Conservation (phyloP, 331 rosid species). For the Malus hybrid region DNA sequence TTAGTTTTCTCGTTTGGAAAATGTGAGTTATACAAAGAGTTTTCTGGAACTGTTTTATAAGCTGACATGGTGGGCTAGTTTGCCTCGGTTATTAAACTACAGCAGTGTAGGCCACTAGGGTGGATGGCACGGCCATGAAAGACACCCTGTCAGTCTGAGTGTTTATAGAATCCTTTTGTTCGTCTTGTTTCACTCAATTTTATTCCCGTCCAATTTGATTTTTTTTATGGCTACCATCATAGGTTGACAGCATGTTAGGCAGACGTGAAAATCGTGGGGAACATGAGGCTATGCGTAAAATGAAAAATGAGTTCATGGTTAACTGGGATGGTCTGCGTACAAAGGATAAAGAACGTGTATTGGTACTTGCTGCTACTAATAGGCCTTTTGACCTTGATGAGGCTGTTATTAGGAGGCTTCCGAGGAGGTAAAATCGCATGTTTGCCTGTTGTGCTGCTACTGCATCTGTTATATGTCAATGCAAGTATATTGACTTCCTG, state of each 20-base stretch:
- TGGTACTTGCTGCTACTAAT: no score
- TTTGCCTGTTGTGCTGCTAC: no score
- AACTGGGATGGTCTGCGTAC: no score
- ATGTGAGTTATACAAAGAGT: background rate
- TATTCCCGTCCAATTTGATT: background rate
- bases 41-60: background rate
- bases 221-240: constrained; percentile 7
- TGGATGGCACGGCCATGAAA: background rate
- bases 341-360: no score
- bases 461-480: background rate
- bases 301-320: no score
- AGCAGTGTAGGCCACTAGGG: background rate
- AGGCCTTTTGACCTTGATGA: no score
- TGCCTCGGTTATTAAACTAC: background rate
- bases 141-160: background rate
- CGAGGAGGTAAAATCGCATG: no score
- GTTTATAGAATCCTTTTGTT: background rate
- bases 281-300: no score
- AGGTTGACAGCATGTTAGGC: constrained; percentile 99
- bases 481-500: background rate
- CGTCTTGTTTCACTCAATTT: background rate
- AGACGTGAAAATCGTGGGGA: constrained; percentile 70
- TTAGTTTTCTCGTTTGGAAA: background rate
- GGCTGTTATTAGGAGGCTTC: no score
- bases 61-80: background rate